A percentile compares a stretch with the other conserved stretches of the same genome.
Conservation (phyloP, 345 rosid genomes). For the Gossypium arboreum region DNA sequence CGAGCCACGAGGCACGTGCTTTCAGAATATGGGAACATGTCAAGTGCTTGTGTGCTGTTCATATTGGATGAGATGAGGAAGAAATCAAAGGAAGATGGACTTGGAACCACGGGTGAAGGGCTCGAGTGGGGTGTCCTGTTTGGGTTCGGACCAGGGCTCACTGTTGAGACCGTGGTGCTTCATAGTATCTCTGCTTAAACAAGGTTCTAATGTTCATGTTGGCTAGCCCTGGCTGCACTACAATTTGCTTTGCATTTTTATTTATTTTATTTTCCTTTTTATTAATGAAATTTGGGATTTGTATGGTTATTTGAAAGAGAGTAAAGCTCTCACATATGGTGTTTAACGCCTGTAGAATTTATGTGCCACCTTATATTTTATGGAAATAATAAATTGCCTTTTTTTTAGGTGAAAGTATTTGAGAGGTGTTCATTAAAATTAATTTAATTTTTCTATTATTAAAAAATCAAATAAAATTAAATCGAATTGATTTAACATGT, state of each 20-base stretch:
- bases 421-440: too few species aligned
- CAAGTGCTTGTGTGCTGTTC: slow-evolving; percentile 39
- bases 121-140: slow-evolving; percentile 18
- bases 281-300: neutral
- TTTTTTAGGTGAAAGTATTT: too few species aligned
- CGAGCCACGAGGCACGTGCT: slow-evolving; percentile 31
- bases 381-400: neutral
- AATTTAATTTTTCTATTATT: too few species aligned
- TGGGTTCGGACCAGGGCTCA: slow-evolving; percentile 35
- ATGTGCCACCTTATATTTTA: neutral
- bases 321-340: neutral
- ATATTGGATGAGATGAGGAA: slow-evolving; percentile 41
- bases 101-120: slow-evolving; percentile 33
- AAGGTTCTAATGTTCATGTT: neutral
- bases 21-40: slow-evolving; percentile 42
- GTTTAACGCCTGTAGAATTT: neutral
- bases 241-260: neutral
- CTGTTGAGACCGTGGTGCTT: slow-evolving; percentile 44
- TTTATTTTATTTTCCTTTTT: neutral
- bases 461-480: too few species aligned
- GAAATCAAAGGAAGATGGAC: slow-evolving; percentile 30
- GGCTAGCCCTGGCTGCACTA: neutral
- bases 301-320: neutral
- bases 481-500: too few species aligned
- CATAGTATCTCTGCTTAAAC: slow-evolving; percentile 24